phyloP scores from a whole-genome alignment of 805 yeast genomes.

The Metschnikowia borealis region DNA sequence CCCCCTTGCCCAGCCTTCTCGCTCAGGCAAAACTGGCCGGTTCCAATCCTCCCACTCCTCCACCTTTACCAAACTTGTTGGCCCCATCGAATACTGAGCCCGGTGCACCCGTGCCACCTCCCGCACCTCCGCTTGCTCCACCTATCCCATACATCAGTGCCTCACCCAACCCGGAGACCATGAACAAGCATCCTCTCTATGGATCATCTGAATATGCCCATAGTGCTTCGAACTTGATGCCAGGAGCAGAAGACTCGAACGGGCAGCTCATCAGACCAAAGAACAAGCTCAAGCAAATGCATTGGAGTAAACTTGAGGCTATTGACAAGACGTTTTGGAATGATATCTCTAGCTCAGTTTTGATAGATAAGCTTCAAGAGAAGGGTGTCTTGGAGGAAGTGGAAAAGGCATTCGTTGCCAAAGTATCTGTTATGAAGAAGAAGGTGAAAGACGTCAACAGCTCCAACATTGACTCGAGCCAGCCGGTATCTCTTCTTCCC shows the following conservation, averaged over 20 bases:
- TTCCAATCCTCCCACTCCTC: conserved; percentile 19
- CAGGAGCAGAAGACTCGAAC: neutral
- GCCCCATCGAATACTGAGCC: neutral
- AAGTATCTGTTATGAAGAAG: conserved; percentile 45
- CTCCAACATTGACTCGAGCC: neutral
- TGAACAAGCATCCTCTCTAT: neutral
- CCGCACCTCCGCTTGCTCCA: neutral
- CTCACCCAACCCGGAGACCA: neutral
- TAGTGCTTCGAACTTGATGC: neutral
- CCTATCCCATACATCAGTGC: neutral
- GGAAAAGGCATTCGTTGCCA: conserved; percentile 84
- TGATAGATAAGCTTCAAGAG: conserved; percentile 61
- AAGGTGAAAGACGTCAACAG: conserved; percentile 46
- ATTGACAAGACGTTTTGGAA: conserved; percentile 88
- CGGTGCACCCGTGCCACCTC: neutral
- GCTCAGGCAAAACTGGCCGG: neutral
- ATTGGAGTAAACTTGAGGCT: conserved; percentile 90
- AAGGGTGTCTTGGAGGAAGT: conserved; percentile 81
- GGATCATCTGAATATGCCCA: neutral
- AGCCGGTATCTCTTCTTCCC: conserved; percentile 52
- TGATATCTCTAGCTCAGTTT: conserved; percentile 51
- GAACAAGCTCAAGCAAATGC: conserved; percentile 84
- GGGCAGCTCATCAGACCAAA: conserved; percentile 47
- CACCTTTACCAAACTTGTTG: conserved; percentile 11
- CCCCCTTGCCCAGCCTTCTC: conserved; percentile 15